Conservation (phyloP, 202 grass and related monocot genomes). For the Alloteropsis angusta region DNA sequence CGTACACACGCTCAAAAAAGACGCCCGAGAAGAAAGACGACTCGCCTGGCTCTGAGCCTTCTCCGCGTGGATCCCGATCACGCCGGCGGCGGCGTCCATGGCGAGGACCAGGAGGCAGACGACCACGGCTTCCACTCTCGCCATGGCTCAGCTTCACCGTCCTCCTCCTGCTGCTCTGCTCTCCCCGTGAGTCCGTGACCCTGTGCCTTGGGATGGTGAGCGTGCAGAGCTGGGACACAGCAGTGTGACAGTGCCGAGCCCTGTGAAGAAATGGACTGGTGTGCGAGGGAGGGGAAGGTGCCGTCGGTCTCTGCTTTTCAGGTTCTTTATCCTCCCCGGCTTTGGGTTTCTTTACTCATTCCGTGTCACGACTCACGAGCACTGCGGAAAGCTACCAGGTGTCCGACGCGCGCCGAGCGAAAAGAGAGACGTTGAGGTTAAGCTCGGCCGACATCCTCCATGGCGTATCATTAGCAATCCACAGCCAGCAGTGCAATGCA, state of each 20-base stretch:
- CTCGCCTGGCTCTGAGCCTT: conserved; percentile 70
- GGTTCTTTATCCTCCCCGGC: conserved; percentile 1
- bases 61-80: conserved; percentile 78
- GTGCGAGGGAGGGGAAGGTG: not conserved
- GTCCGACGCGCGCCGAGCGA: not conserved
- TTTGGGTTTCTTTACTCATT: conserved; percentile 33
- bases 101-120: conserved; percentile 69
- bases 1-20: not conserved
- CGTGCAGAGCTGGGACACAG: not conserved
- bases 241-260: not conserved
- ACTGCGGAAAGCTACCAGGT: conserved; percentile 3
- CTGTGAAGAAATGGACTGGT: not conserved
- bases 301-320: conserved; percentile 22
- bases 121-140: conserved; percentile 48
- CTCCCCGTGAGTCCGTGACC: too few species aligned
- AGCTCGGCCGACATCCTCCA: not conserved
- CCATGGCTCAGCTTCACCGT: conserved; percentile 31
- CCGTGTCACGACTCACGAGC: conserved; percentile 22
- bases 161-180: not conserved
- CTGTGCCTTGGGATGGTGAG: not conserved
- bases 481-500: not conserved
- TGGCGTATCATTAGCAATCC: not conserved
- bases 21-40: not conserved
- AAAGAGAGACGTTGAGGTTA: conserved; percentile 10
- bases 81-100: conserved; percentile 68